phyloP scores from a whole-genome alignment of 1,284 basidiomycete genomes.

The Malassezia cuniculi region DNA sequence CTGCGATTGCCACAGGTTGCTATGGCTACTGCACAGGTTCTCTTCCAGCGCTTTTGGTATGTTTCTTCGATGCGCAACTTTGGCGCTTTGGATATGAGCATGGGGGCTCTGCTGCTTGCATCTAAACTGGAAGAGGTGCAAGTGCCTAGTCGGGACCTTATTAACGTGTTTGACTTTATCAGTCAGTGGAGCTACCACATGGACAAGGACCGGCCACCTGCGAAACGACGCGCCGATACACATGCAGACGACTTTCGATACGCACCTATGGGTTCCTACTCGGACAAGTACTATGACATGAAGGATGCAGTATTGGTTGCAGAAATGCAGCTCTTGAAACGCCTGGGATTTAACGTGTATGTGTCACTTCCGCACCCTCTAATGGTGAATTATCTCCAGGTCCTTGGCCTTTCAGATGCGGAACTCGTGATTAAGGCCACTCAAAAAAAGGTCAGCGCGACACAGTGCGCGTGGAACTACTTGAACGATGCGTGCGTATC shows the following conservation, averaged over 20 bases:
- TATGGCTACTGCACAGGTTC: conserved; percentile 84
- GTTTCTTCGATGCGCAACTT: conserved; percentile 88
- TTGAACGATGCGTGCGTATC: conserved; percentile 46
- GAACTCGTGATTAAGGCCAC: neutral
- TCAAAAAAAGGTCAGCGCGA: conserved; percentile 14
- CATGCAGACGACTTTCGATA: conserved; percentile 46
- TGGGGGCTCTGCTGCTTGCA: conserved; percentile 83
- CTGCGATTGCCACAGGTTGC: conserved; percentile 90
- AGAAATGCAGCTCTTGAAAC: conserved; percentile 95
- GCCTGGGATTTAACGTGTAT: conserved; percentile 45
- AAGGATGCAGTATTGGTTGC: conserved; percentile 81
- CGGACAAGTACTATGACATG: conserved; percentile 66
- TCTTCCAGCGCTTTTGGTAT: conserved; percentile 95
- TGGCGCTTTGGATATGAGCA: conserved; percentile 61
- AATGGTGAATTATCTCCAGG: conserved; percentile 82
- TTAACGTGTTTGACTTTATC: conserved; percentile 84
- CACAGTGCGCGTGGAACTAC: conserved; percentile 43
- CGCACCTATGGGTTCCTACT: conserved; percentile 70
- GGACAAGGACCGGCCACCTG: conserved; percentile 4
- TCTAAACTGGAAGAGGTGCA: conserved; percentile 93
- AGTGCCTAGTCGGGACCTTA: conserved; percentile 74
- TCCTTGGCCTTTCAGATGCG: conserved; percentile 57
- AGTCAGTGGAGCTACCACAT: conserved; percentile 10
- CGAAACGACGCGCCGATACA: neutral
- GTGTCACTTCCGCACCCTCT: conserved; percentile 86